Percentiles rank a stretch among this genome's conserved stretches.
These are phyloP conservation scores for Blastobotrys illinoisensis DNA, from an alignment of 1,139 yeast genomes.

Conservation along the genomic window DNA sequence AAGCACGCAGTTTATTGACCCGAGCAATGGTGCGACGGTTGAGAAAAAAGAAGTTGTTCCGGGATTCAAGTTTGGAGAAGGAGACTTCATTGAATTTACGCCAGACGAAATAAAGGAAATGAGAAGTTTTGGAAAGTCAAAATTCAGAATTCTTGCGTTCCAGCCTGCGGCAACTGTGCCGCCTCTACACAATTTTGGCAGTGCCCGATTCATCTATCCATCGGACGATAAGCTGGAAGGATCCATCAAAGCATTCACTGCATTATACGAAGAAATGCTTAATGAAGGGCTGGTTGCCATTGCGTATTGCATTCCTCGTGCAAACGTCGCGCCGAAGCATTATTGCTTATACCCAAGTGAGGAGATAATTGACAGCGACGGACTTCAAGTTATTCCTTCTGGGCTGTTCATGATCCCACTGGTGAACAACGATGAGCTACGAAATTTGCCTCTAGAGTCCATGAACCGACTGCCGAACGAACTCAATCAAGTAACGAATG, in stretches of 20 bases:
- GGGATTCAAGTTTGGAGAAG: constrained; percentile 44
- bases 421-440: constrained; percentile 37
- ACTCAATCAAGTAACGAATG: constrained; percentile 35
- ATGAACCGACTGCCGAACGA: constrained; percentile 20
- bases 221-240: constrained; percentile 52
- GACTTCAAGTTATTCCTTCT: constrained; percentile 20
- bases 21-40: constrained; percentile 33
- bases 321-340: constrained; percentile 51
- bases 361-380: constrained; percentile 11
- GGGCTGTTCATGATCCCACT: constrained; percentile 36
- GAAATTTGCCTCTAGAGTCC: constrained; percentile 26
- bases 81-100: constrained; percentile 14
- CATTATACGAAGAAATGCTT: constrained; percentile 58
- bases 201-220: constrained; percentile 59
- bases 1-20: not conserved
- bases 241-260: constrained; percentile 61
- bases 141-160: constrained; percentile 63
- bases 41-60: constrained; percentile 35
- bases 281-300: constrained; percentile 49
- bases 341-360: constrained; percentile 57
- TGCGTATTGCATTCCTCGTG: constrained; percentile 63
- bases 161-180: constrained; percentile 35
- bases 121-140: constrained; percentile 33
- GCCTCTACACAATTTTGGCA: constrained; percentile 44
- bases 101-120: not conserved